A percentile compares a stretch with the other conserved stretches of the same genome.
These are phyloP conservation scores for Cryptococcus sp. DNA, from an alignment of 1,284 basidiomycete species.

Conservation along the genomic window DNA sequence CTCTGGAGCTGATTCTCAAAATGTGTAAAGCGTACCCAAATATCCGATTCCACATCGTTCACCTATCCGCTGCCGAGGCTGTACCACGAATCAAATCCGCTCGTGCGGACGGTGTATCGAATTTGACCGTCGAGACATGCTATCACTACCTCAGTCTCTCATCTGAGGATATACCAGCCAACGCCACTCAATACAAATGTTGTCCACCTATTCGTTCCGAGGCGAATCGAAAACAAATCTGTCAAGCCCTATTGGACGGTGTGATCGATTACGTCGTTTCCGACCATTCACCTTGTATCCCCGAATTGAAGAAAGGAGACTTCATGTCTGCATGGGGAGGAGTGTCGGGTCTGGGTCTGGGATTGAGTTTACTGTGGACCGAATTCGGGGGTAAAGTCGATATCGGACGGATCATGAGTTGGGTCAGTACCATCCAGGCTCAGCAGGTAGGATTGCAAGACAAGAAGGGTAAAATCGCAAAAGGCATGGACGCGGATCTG, in stretches of 20 bases:
- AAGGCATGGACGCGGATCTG: conserved; percentile 77
- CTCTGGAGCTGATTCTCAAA: conserved; percentile 67
- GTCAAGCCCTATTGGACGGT: conserved; percentile 73
- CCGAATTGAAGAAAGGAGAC: conserved; percentile 73
- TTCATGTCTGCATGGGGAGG: conserved; percentile 91
- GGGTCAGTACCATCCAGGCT: conserved; percentile 69
- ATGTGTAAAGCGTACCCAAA: conserved; percentile 61
- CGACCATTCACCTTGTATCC: conserved; percentile 86
- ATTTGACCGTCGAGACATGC: conserved; percentile 85
- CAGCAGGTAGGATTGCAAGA: conserved; percentile 66
- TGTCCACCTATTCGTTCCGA: conserved; percentile 84
- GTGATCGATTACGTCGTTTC: conserved; percentile 85
- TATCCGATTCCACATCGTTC: conserved; percentile 85
- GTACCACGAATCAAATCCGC: conserved; percentile 70
- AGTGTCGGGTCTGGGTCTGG: conserved; percentile 80
- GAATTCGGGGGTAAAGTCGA: conserved; percentile 55
- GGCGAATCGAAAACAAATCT: conserved; percentile 66
- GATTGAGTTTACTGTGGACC: conserved; percentile 79
- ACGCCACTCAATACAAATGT: conserved; percentile 61
- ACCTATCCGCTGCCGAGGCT: conserved; percentile 77
- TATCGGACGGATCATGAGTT: conserved; percentile 64
- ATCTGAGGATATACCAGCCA: conserved; percentile 55
- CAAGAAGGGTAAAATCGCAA: conserved; percentile 65
- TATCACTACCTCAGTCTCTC: conserved; percentile 76
- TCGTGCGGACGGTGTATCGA: conserved; percentile 45